Conservation (phyloP, 306 rosid genomes). For the Rosa rugosa region DNA sequence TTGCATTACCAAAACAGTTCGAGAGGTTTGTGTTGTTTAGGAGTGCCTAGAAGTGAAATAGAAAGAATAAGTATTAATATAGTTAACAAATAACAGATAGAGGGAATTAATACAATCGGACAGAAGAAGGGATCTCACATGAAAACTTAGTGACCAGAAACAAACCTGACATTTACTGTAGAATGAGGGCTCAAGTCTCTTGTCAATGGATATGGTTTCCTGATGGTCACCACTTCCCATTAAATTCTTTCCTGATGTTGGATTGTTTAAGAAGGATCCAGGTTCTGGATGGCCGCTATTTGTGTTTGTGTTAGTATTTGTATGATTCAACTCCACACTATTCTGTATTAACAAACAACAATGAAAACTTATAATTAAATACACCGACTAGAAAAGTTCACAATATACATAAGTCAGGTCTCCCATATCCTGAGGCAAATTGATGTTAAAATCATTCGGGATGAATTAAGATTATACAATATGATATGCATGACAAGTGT, state of each 20-base stretch:
- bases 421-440: background rate
- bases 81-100: conserved; percentile 12
- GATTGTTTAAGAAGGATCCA: conserved; percentile 33
- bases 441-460: background rate
- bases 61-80: background rate
- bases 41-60: conserved; percentile 40
- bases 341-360: conserved; percentile 27
- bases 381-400: conserved; percentile 3
- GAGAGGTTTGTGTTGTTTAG: conserved; percentile 34
- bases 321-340: conserved; percentile 39
- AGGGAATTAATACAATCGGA: background rate
- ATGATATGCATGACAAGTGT: background rate
- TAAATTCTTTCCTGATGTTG: conserved; percentile 26
- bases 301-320: conserved; percentile 8
- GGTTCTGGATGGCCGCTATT: conserved; percentile 22
- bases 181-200: conserved; percentile 28
- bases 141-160: conserved; percentile 8
- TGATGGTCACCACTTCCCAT: conserved; percentile 25
- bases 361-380: background rate
- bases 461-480: background rate
- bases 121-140: background rate
- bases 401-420: background rate
- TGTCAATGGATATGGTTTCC: conserved; percentile 31
- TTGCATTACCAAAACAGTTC: conserved; percentile 48
- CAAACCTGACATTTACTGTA: conserved; percentile 35